These are phyloP conservation scores for Marasmius tenuissimus DNA, from an alignment of 1,284 basidiomycete genomes.

Conservation along the genomic window DNA sequence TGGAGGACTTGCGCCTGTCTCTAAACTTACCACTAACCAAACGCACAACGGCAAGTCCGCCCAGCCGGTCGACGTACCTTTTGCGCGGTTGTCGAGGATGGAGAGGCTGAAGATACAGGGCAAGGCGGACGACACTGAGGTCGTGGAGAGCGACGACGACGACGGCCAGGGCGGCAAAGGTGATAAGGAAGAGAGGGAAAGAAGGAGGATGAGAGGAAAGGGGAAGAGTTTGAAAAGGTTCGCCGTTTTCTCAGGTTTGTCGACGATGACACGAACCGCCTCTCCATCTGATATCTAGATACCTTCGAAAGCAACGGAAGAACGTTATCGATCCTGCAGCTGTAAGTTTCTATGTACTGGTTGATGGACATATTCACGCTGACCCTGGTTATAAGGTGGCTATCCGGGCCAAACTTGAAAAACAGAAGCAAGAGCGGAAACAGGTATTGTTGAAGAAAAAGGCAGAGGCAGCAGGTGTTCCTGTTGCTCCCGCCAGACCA, in stretches of 20 bases:
- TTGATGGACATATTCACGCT: background rate
- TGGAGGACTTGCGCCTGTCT: slow-evolving; percentile 67
- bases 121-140: slow-evolving; percentile 71
- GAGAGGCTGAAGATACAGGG: slow-evolving; percentile 73
- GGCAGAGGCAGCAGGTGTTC: slow-evolving; percentile 30
- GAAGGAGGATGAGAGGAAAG: slow-evolving; percentile 83
- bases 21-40: slow-evolving; percentile 54
- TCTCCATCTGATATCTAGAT: slow-evolving; percentile 34
- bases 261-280: background rate
- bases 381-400: slow-evolving; percentile 47
- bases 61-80: slow-evolving; percentile 50
- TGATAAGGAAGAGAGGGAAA: slow-evolving; percentile 59
- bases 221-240: slow-evolving; percentile 82
- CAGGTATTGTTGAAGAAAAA: slow-evolving; percentile 35
- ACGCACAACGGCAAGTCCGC: slow-evolving; percentile 46
- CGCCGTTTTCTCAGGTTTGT: slow-evolving; percentile 13
- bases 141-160: slow-evolving; percentile 36
- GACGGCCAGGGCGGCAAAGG: slow-evolving; percentile 36
- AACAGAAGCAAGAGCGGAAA: slow-evolving; percentile 56
- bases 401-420: slow-evolving; percentile 67
- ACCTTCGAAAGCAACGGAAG: slow-evolving; percentile 86
- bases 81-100: slow-evolving; percentile 69
- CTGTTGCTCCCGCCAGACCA: slow-evolving; percentile 33
- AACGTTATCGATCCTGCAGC: slow-evolving; percentile 89
- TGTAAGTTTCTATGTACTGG: slow-evolving; percentile 43